Evolutionary conservation across 176 grass and related monocot species (phyloP), one percentile per base, ranked within the genome.

Genomic region (sorghum (Sorghum bicolor)): DNA sequence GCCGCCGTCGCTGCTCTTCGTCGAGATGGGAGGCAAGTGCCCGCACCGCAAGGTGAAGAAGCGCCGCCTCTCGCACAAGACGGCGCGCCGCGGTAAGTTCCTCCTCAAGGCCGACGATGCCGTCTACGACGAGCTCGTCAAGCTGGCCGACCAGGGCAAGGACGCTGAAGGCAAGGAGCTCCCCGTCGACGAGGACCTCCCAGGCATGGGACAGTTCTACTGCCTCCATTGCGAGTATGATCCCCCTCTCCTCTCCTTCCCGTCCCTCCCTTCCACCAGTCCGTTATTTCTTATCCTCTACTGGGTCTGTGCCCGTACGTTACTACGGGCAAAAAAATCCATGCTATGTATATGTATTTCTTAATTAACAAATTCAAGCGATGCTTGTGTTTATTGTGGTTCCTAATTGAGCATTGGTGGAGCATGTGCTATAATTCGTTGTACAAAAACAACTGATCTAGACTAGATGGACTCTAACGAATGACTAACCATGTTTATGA

Each of bases 11-110:
- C 12, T 25, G 70, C 70, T 10, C 25, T 30, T 31, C 14, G 6
- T 48, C 26, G 25, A 53, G 60, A 99, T 99, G 96, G 93, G 96
- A 84, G 96, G 93, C 19, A 99, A 99, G 86, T 99, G 96, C 79
- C 96, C 96, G 44, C 89, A 93, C 74, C 90, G 96, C 80, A 99
- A 99, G 87, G 93, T 96, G 83, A 99, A 99, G 87, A 99, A 96
- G 96, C 89, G 96, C 32, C 67, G 96, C 16, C 89, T 94, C 28
- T 88, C 87, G 10, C 93, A 96, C 83, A 96, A 96, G 83, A 95
- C 85, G 10, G 83, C 74, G 37, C 93, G 96, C 19, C 96, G 96
- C 39, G 85, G 91, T 65, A 99, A 94, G 85, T 99, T 99, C 83
- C 82, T 90, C 44, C 45, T 98, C 67, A 94, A 99, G 71, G 96